Evolutionary conservation across 495 filamentous ascomycete species (phyloP).

Genomic region (Pyrenula aspistea): DNA sequence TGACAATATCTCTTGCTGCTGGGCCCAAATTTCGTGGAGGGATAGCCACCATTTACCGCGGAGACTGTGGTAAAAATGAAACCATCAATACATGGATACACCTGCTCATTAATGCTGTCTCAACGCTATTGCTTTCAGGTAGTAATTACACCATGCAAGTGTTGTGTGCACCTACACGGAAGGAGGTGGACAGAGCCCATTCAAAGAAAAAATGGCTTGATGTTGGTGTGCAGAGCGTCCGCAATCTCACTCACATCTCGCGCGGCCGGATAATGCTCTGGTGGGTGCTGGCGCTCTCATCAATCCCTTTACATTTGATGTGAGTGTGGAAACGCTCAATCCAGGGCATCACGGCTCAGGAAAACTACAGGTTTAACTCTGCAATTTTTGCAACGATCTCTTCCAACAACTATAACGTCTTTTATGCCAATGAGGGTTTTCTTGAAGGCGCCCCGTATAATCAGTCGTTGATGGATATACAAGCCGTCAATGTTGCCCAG

Average conservation of each 20-base stretch:
- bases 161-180: slow-evolving; percentile 23
- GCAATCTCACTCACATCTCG: slow-evolving; percentile 16
- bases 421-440: slow-evolving; percentile 21
- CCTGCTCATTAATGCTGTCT: slow-evolving; percentile 23
- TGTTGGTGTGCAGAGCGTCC: slow-evolving; percentile 26
- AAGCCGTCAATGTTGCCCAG: slow-evolving; percentile 2
- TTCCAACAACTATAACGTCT: slow-evolving; percentile 25
- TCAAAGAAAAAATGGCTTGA: slow-evolving; percentile 19
- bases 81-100: slow-evolving; percentile 16
- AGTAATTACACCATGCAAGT: slow-evolving; percentile 35
- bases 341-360: neutral
- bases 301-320: slow-evolving; percentile 11
- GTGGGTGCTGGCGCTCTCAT: slow-evolving; percentile 7
- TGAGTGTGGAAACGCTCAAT: neutral
- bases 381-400: slow-evolving; percentile 10
- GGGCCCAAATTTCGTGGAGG: neutral
- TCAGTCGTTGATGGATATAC: slow-evolving; percentile 1
- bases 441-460: slow-evolving; percentile 9
- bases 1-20: neutral
- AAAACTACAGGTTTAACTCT: slow-evolving; percentile 11
- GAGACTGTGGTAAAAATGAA: slow-evolving; percentile 11
- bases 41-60: slow-evolving; percentile 2
- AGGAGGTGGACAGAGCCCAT: slow-evolving; percentile 27
- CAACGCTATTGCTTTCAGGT: slow-evolving; percentile 24
- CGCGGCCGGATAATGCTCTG: slow-evolving; percentile 3